phyloP scores from a whole-genome alignment of 495 filamentous ascomycete species.

The Articulospora tetracladia region DNA sequence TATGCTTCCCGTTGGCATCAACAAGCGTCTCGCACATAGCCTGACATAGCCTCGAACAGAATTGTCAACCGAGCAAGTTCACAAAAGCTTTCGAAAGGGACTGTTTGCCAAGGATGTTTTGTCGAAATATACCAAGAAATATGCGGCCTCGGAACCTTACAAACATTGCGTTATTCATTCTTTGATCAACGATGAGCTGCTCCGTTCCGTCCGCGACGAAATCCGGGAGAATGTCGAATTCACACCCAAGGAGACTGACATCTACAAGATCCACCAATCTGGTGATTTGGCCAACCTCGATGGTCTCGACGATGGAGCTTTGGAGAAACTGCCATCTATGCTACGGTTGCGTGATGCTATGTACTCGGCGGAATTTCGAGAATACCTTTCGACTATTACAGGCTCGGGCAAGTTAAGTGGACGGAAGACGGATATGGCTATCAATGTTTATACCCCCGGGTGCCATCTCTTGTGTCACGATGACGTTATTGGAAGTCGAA shows the following conservation, averaged over 20 bases:
- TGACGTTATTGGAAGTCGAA: slow-evolving; percentile 92
- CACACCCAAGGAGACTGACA: slow-evolving; percentile 98
- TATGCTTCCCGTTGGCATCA: slow-evolving; percentile 7
- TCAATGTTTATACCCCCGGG: slow-evolving; percentile 96
- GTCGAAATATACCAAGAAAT: slow-evolving; percentile 62
- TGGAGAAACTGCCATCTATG: slow-evolving; percentile 79
- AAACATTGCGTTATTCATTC: slow-evolving; percentile 84
- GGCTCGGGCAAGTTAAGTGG: slow-evolving; percentile 84
- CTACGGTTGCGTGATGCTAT: slow-evolving; percentile 85
- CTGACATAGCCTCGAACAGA: slow-evolving; percentile 15
- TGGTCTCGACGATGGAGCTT: slow-evolving; percentile 77
- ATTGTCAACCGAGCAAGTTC: slow-evolving; percentile 20
- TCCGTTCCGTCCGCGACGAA: slow-evolving; percentile 84
- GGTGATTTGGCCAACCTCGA: slow-evolving; percentile 96
- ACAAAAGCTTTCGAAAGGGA: slow-evolving; percentile 62
- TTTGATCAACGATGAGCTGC: slow-evolving; percentile 72
- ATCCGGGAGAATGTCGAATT: slow-evolving; percentile 87
- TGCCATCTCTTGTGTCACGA: slow-evolving; percentile 96
- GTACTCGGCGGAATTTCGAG: slow-evolving; percentile 85
- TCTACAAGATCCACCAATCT: slow-evolving; percentile 99
- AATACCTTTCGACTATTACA: slow-evolving; percentile 81
- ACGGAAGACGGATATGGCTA: slow-evolving; percentile 97
- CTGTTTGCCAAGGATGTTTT: slow-evolving; percentile 69
- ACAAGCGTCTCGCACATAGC: background rate
- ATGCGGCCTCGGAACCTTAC: slow-evolving; percentile 75